Evolutionary conservation across 257 asterid genomes (phyloP), one percentile per base, ranked within the genome.

Genomic region (Marsdenia floribunda): DNA sequence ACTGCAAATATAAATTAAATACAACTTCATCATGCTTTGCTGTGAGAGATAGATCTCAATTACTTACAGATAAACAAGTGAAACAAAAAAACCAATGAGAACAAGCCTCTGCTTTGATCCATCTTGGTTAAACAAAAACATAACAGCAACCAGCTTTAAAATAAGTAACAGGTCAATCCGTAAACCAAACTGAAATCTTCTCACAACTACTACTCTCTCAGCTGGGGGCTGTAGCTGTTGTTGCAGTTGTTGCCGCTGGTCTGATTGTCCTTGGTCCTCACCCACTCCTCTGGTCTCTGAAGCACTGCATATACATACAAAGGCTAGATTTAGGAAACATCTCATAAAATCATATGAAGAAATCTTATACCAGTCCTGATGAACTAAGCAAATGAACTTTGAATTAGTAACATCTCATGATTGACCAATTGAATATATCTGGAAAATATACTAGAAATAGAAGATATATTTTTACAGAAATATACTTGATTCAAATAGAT

Each of bases 51-150:
- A 16, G 75, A 19, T 24, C 38, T 24, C 38, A 55, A 78, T n/a
- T 44, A 80, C 98, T 83, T 85, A 93, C 98, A 93, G 85, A 85
- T 93, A 93, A 71, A 93, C 87, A 79, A 93, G 77, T 54, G 89
- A 80, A 63, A 97, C 97, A 73, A 90, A 84, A 80, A 93, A 85
- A 77, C 90, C 88, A 22, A 93, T 96, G 77, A 93, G 89, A 80
- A 86, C 84, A 74, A 93, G 94, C 84, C 96, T 91, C 78, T 90
- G 96, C 60, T 81, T 87, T 37, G 98, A 93, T 77, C 98, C 98
- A 82, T 93, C 97, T 85, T 91, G 98, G 85, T 90, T 93, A 78
- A 93, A 91, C 92, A 93, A 86, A 82, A 91, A 93, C 79, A 93
- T 90, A 69, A 91, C 97, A 24, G 98, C 98, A 21, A 88, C 94